Evolutionary conservation across 257 asterid genomes (phyloP).

Genomic region (Lithospermum erythrorhizon): DNA sequence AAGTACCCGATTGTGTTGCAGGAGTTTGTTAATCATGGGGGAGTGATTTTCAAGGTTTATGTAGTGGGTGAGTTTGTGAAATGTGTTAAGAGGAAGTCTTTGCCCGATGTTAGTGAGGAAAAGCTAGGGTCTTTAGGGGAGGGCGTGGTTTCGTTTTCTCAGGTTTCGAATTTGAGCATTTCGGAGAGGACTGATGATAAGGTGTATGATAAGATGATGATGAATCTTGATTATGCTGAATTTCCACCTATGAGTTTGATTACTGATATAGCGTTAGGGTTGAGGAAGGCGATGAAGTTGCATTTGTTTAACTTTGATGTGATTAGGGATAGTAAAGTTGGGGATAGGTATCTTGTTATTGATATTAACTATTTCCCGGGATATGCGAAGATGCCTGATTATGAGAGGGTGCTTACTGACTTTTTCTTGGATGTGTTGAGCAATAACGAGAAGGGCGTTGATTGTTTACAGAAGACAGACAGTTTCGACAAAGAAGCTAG

Average conservation of each 20-base stretch:
- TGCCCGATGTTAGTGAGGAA: slow-evolving; percentile 55
- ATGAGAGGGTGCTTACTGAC: slow-evolving; percentile 50
- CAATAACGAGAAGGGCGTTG: slow-evolving; percentile 14
- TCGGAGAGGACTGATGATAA: slow-evolving; percentile 36
- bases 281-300: slow-evolving; percentile 38
- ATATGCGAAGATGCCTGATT: slow-evolving; percentile 68
- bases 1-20: slow-evolving; percentile 65
- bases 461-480: slow-evolving; percentile 11
- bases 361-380: slow-evolving; percentile 79
- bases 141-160: slow-evolving; percentile 45
- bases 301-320: slow-evolving; percentile 63
- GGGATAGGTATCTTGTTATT: slow-evolving; percentile 55
- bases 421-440: slow-evolving; percentile 51
- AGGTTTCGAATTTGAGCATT: slow-evolving; percentile 43
- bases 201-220: slow-evolving; percentile 25
- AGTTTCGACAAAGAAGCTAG: slow-evolving; percentile 24
- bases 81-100: slow-evolving; percentile 65
- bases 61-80: slow-evolving; percentile 68
- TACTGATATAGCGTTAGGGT: slow-evolving; percentile 47
- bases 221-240: slow-evolving; percentile 53
- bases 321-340: slow-evolving; percentile 53
- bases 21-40: slow-evolving; percentile 73
- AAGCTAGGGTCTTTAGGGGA: slow-evolving; percentile 31
- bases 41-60: slow-evolving; percentile 65
- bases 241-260: slow-evolving; percentile 56